phyloP scores from a whole-genome alignment of 176 grass and related monocot species.

The Poa pratensis region DNA sequence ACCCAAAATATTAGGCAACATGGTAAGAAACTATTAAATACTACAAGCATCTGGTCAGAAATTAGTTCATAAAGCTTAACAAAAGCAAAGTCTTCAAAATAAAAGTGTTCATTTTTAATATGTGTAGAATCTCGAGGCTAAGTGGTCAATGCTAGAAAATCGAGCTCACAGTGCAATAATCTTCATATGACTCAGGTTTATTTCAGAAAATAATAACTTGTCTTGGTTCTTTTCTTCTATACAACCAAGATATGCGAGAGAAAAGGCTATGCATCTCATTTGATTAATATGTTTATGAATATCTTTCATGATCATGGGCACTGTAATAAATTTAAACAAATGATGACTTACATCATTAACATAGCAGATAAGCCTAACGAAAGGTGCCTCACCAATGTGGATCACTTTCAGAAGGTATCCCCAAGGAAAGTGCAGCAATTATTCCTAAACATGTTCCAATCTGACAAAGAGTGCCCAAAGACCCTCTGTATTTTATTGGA shows the following conservation, averaged over 20 bases:
- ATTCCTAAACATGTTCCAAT: slow-evolving; percentile 98
- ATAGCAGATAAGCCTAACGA: slow-evolving; percentile 45
- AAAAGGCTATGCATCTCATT: slow-evolving; percentile 3
- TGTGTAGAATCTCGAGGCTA: not conserved
- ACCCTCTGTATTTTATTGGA: slow-evolving; percentile 95
- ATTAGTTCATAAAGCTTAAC: slow-evolving; percentile 28
- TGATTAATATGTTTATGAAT: slow-evolving; percentile 16
- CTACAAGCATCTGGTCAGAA: not conserved
- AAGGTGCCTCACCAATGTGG: slow-evolving; percentile 88
- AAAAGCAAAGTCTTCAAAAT: not conserved
- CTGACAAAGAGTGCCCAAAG: slow-evolving; percentile 84
- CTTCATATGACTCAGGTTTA: not conserved
- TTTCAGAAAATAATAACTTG: not conserved
- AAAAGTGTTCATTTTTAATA: not conserved
- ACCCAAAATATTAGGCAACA: slow-evolving; percentile 21
- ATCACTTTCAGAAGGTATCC: slow-evolving; percentile 96
- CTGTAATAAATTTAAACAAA: slow-evolving; percentile 37
- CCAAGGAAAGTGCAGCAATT: slow-evolving; percentile 86
- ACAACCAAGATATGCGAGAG: not conserved
- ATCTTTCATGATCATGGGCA: slow-evolving; percentile 22
- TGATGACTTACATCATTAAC: slow-evolving; percentile 57
- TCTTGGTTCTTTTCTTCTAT: slow-evolving; percentile 28
- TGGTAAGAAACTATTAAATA: slow-evolving; percentile 15
- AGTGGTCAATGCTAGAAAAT: slow-evolving; percentile 10
- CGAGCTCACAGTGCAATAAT: not conserved